Percentiles rank a stretch among this genome's conserved stretches.
Conservation (phyloP, 2,329 filamentous ascomycete genomes). For the Sclerotinia subarctica region DNA sequence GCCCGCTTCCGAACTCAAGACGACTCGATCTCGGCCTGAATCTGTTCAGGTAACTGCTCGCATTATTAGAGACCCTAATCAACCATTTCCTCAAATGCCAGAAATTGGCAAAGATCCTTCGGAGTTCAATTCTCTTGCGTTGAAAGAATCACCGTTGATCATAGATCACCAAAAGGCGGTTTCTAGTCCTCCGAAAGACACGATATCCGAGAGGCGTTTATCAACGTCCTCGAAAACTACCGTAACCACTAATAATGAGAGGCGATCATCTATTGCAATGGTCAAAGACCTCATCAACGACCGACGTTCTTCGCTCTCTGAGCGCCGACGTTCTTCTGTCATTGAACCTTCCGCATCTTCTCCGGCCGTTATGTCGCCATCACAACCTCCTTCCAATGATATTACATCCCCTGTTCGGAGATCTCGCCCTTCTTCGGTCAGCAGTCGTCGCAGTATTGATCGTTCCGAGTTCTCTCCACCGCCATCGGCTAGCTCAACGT, state of each 20-base stretch:
- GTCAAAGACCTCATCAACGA: constrained; percentile 57
- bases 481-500: constrained; percentile 42
- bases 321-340: constrained; percentile 45
- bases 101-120: constrained; percentile 42
- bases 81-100: constrained; percentile 43
- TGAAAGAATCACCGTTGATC: constrained; percentile 57
- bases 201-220: constrained; percentile 41
- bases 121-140: constrained; percentile 50
- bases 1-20: constrained; percentile 25
- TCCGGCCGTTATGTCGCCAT: constrained; percentile 45
- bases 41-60: constrained; percentile 86
- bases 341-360: constrained; percentile 43
- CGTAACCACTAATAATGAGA: constrained; percentile 36
- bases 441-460: constrained; percentile 46
- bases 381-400: constrained; percentile 45
- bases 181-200: constrained; percentile 39
- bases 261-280: constrained; percentile 57
- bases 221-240: constrained; percentile 32
- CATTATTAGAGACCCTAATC: constrained; percentile 66
- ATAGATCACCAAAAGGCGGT: constrained; percentile 53
- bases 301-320: constrained; percentile 49
- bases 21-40: constrained; percentile 56
- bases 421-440: constrained; percentile 63
- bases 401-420: constrained; percentile 44
- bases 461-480: constrained; percentile 38